phyloP scores from a whole-genome alignment of 2,329 filamentous ascomycete genomes.

The Fusarium goolgardi region DNA sequence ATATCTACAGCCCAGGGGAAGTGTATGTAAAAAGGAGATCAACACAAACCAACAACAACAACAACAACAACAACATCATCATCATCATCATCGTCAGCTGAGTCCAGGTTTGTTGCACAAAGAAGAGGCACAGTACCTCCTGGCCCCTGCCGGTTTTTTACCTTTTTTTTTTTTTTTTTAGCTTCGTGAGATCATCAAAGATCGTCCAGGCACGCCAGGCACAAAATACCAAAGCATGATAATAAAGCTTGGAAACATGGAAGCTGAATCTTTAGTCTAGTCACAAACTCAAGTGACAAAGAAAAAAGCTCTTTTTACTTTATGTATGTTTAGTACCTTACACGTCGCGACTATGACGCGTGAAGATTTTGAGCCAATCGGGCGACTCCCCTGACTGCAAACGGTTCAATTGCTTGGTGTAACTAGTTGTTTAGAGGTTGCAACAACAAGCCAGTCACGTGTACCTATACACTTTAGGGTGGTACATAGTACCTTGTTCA shows the following conservation, averaged over 20 bases:
- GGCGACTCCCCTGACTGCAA: conserved; percentile 33
- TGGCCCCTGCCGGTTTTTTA: conserved; percentile 4
- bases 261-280: conserved; percentile 2
- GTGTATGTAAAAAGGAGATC: conserved; percentile 1
- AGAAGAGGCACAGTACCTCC: neutral
- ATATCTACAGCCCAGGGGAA: conserved; percentile 9
- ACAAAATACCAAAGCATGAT: conserved; percentile 30
- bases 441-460: conserved; percentile 33
- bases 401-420: conserved; percentile 19
- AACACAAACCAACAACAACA: neutral
- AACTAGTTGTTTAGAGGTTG: conserved; percentile 4
- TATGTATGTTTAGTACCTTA: conserved; percentile 4
- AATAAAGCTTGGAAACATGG: conserved; percentile 26
- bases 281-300: conserved; percentile 18
- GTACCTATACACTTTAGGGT: neutral
- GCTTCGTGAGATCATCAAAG: conserved; percentile 21
- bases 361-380: conserved; percentile 39
- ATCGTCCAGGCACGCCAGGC: conserved; percentile 35
- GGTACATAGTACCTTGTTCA: neutral
- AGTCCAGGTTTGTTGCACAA: neutral
- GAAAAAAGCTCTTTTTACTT: neutral
- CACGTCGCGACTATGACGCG: conserved; percentile 47
- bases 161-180: neutral
- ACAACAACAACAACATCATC: neutral
- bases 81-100: conserved; percentile 1